Evolutionary conservation across 2,329 filamentous ascomycete genomes (phyloP).

Genomic region (Colletotrichum echinochloae): DNA sequence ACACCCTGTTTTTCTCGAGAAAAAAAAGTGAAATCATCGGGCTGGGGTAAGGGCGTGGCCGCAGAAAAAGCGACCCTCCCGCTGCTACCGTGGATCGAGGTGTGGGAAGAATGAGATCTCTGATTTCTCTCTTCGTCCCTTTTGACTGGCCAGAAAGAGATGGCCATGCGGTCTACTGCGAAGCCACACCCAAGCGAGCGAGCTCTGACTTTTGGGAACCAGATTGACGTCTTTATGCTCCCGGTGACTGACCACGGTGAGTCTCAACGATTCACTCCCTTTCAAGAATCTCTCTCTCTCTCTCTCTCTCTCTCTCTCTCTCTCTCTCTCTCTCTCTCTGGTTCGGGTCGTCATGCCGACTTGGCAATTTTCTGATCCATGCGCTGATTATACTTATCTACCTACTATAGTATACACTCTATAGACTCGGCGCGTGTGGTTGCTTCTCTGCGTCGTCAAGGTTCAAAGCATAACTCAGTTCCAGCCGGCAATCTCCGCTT

Average conservation of each 20-base stretch:
- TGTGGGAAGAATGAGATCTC: conserved; percentile 36
- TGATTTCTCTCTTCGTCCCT: conserved; percentile 21
- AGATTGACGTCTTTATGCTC: neutral
- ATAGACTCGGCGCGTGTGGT: neutral
- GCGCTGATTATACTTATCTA: neutral
- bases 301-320: no score
- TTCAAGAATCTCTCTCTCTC: neutral
- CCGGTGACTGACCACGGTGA: neutral
- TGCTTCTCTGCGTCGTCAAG: conserved; percentile 2
- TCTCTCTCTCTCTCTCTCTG: no score
- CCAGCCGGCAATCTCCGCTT: conserved; percentile 19
- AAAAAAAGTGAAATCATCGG: conserved; percentile 32
- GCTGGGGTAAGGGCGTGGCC: conserved; percentile 26
- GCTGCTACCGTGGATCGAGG: conserved; percentile 39
- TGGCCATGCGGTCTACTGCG: conserved; percentile 16
- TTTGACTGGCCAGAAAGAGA: conserved; percentile 21
- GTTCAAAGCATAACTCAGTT: neutral
- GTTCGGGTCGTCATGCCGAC: neutral
- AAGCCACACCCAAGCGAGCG: conserved; percentile 12
- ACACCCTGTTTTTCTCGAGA: neutral
- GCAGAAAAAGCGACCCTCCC: conserved; percentile 27
- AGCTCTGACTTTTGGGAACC: neutral
- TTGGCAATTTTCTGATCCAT: neutral
- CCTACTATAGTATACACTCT: no score
- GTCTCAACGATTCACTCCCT: neutral